Percentiles rank a stretch among this genome's conserved stretches.
These are phyloP conservation scores for Lentinula edodes DNA, from an alignment of 768 basidiomycete species.

Conservation along the genomic window DNA sequence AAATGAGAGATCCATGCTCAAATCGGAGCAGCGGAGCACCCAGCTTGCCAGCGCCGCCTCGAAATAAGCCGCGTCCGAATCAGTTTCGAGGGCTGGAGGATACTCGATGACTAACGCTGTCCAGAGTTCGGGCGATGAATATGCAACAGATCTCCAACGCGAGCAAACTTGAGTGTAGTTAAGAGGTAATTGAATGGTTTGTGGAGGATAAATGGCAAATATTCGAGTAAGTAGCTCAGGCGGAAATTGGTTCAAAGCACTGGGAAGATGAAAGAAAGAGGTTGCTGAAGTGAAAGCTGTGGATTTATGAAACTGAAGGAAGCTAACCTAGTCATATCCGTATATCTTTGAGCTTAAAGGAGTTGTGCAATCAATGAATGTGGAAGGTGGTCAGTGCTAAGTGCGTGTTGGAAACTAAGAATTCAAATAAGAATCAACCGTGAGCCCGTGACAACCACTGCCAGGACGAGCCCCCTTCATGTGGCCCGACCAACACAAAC, in stretches of 20 bases:
- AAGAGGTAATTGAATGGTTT: too few species aligned
- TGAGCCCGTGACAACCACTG: too few species aligned
- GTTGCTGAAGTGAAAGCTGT: too few species aligned
- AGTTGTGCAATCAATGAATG: too few species aligned
- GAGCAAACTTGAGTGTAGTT: background rate
- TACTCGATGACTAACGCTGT: background rate
- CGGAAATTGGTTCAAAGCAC: background rate
- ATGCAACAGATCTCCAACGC: background rate
- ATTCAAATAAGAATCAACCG: too few species aligned
- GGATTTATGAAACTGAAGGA: too few species aligned
- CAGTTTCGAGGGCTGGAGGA: background rate
- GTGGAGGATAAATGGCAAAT: background rate
- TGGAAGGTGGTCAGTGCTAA: too few species aligned
- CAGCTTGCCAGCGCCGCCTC: background rate
- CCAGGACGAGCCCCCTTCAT: too few species aligned
- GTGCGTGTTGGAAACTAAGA: too few species aligned
- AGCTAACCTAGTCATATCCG: too few species aligned
- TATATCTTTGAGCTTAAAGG: too few species aligned
- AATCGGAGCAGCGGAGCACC: background rate
- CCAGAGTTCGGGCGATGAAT: background rate
- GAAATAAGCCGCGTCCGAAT: background rate
- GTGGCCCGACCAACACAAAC: too few species aligned
- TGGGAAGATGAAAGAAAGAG: background rate
- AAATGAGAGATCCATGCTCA: background rate
- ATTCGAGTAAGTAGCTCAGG: background rate